These are phyloP conservation scores for Aspergillus sp. DNA, from an alignment of 2,329 filamentous ascomycete species.

Conservation along the genomic window DNA sequence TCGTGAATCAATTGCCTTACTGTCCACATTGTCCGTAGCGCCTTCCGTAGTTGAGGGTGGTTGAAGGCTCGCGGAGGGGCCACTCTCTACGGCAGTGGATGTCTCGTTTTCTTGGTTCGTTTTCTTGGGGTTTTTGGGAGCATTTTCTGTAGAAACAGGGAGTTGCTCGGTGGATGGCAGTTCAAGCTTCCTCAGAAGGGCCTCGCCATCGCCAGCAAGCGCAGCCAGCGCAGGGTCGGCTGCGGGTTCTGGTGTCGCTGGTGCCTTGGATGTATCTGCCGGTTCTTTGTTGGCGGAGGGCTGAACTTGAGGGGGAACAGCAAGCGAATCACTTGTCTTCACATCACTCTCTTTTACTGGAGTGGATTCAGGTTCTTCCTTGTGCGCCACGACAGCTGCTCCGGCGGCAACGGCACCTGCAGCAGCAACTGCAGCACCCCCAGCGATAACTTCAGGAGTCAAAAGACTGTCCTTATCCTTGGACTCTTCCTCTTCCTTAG, in stretches of 20 bases:
- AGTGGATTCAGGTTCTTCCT: slow-evolving; percentile 15
- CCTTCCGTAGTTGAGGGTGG: slow-evolving; percentile 12
- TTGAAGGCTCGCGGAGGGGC: slow-evolving; percentile 5
- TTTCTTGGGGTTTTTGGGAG: slow-evolving; percentile 14
- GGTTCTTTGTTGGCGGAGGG: slow-evolving; percentile 24
- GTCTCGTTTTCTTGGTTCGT: slow-evolving; percentile 14
- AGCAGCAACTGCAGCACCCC: slow-evolving; percentile 25
- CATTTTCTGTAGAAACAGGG: slow-evolving; percentile 50
- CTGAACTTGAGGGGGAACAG: slow-evolving; percentile 15
- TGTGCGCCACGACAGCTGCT: slow-evolving; percentile 21
- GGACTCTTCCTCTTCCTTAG: slow-evolving; percentile 10
- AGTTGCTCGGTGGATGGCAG: slow-evolving; percentile 32
- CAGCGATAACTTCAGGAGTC: slow-evolving; percentile 26
- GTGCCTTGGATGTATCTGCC: slow-evolving; percentile 19
- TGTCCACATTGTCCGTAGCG: slow-evolving; percentile 12
- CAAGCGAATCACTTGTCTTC: slow-evolving; percentile 8
- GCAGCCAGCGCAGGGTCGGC: slow-evolving; percentile 32
- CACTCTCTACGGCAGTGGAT: slow-evolving; percentile 4
- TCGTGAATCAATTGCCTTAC: slow-evolving; percentile 28
- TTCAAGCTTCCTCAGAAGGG: slow-evolving; percentile 32
- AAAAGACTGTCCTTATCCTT: slow-evolving; percentile 20
- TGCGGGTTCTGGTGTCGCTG: slow-evolving; percentile 30
- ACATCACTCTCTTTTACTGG: slow-evolving; percentile 14
- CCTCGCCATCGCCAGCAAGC: slow-evolving; percentile 33
- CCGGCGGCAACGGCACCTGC: slow-evolving; percentile 26